Evolutionary conservation across 1,284 basidiomycete species (phyloP).

Genomic region (Testicularia cyperi): DNA sequence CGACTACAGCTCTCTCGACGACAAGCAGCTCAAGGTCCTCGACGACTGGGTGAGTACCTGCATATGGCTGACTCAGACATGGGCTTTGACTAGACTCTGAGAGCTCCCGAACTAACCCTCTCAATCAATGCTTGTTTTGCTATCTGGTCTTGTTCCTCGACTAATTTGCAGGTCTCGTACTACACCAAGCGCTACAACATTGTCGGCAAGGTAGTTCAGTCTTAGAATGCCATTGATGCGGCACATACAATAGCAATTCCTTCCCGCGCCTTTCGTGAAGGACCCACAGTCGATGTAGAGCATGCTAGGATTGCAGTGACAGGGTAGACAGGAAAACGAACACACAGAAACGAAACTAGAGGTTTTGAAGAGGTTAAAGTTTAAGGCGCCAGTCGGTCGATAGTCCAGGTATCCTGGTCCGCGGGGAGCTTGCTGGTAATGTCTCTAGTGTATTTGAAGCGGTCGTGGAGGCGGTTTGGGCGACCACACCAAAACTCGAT

Average conservation of each 20-base stretch:
- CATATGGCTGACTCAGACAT: too few species aligned
- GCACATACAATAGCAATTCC: too few species aligned
- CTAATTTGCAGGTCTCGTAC: slow-evolving; percentile 51
- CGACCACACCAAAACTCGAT: slow-evolving; percentile 62
- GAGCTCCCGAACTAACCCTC: too few species aligned
- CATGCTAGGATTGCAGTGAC: too few species aligned
- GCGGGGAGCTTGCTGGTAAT: slow-evolving; percentile 8
- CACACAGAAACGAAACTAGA: too few species aligned
- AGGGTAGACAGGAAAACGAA: too few species aligned
- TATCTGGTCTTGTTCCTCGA: too few species aligned
- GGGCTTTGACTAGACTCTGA: too few species aligned
- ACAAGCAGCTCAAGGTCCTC: slow-evolving; percentile 77
- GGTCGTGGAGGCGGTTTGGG: slow-evolving; percentile 53
- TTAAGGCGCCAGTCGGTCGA: slow-evolving; percentile 47
- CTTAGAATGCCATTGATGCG: too few species aligned
- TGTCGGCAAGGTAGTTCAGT: slow-evolving; percentile 49
- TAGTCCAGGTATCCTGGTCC: slow-evolving; percentile 33
- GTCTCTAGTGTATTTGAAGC: slow-evolving; percentile 49
- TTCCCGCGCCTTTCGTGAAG: too few species aligned
- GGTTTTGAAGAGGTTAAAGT: background rate
- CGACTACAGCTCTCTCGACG: slow-evolving; percentile 78
- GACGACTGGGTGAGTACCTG: slow-evolving; percentile 73
- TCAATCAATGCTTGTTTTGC: too few species aligned
- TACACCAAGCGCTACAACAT: slow-evolving; percentile 60
- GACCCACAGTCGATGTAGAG: too few species aligned